These are phyloP conservation scores for Alternaria arbusti DNA, from an alignment of 2,329 filamentous ascomycete genomes.

Conservation along the genomic window DNA sequence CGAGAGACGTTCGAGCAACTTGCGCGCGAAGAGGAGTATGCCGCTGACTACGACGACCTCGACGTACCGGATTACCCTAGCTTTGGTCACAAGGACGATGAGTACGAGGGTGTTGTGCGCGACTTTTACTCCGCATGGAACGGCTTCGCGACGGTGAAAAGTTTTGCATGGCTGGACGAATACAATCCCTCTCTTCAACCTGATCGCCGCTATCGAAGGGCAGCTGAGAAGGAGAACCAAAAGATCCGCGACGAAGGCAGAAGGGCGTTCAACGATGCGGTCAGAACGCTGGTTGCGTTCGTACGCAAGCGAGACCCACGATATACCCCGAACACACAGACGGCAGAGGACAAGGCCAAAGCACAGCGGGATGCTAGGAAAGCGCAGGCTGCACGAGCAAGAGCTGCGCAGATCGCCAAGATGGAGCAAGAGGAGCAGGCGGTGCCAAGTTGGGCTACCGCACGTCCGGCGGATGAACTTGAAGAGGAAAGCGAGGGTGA, in stretches of 20 bases:
- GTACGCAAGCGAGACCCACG: conserved; percentile 90
- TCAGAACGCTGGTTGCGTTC: conserved; percentile 84
- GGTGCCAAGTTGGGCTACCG: conserved; percentile 77
- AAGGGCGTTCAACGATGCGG: conserved; percentile 90
- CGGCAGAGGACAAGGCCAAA: conserved; percentile 80
- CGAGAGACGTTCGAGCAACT: conserved; percentile 80
- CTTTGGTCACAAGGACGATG: conserved; percentile 79
- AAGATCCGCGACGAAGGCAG: conserved; percentile 80
- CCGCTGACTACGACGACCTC: conserved; percentile 71
- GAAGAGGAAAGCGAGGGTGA: conserved; percentile 62
- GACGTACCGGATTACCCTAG: conserved; percentile 73
- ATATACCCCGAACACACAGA: conserved; percentile 77
- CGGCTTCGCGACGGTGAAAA: conserved; percentile 82
- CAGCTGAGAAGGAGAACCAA: conserved; percentile 96
- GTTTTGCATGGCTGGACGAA: conserved; percentile 87
- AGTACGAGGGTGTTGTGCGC: conserved; percentile 77
- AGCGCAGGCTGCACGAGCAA: conserved; percentile 81
- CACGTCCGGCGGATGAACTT: conserved; percentile 61
- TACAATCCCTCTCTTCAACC: conserved; percentile 85
- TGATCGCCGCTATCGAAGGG: conserved; percentile 78
- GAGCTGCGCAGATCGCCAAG: conserved; percentile 81
- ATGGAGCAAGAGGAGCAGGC: conserved; percentile 68
- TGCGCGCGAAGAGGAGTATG: conserved; percentile 78
- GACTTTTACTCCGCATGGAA: conserved; percentile 83
- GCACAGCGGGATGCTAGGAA: conserved; percentile 77